Base-by-base conservation (phyloP, 2,329 filamentous ascomycete genomes). In the Ramularia endophylla region DNA sequence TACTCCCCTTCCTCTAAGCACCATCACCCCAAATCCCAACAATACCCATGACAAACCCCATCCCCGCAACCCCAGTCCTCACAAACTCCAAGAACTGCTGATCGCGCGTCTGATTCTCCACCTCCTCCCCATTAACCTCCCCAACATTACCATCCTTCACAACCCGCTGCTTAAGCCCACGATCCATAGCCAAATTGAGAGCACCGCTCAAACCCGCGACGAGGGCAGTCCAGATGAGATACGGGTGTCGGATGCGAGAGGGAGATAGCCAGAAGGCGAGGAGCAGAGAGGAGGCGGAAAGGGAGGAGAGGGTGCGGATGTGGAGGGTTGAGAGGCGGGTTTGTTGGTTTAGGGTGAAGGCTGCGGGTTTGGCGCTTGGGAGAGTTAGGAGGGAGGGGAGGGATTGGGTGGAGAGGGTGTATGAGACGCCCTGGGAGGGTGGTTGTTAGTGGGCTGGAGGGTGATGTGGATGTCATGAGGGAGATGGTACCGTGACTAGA, bases 201-300 rank as follows among this genome's bases (percentile, higher is more conserved):
- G 56, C 64, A 2, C 64, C 57, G 22, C 56, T 52, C 7, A 69
- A 68, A 28, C 74, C 70, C 31, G 81, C 77, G 43, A 88, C 74
- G 18, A 87, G 66, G 2, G 81, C 80, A 11, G 87, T 87, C 80
- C 92, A 95, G 44, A 95, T 66, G 18, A 95, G 80, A 62, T 95
- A 97, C 0, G 90, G 90, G 62, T 97, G 90, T 60, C 84, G 81
- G 53, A 78, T 74, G 41, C 80, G 76, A 18, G 78, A 74, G 0
- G 88, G 85, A 2, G 88, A 90, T 51, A 94, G 70, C 32, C 75
- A 64, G 65, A 83, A 95, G 48, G 88, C 86, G 51, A 90, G 75
- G 53, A 87, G 69, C 57, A 95, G 81, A 20, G 85, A 80, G 38
- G 77, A 70, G 40, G 80, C 77, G 38, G 87, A 81, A 53, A 94